phyloP scores from a whole-genome alignment of 2,329 filamentous ascomycete species.

The Didymella pomorum region DNA sequence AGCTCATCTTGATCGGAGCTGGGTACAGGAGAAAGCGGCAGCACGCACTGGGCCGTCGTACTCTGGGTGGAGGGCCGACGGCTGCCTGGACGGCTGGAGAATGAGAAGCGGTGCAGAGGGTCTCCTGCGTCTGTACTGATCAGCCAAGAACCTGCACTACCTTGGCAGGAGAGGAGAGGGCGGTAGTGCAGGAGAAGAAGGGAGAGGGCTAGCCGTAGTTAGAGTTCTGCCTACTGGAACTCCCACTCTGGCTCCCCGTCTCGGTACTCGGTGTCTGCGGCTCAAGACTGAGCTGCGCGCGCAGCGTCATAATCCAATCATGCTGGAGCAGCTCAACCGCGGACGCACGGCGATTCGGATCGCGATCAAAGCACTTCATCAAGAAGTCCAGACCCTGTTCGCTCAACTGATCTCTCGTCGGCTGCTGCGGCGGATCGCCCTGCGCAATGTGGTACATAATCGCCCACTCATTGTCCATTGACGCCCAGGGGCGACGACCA shows the following conservation, averaged over 20 bases:
- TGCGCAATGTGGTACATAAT: conserved; percentile 99
- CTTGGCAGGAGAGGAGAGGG: no score
- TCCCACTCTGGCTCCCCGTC: conserved; percentile 26
- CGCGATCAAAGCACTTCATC: conserved; percentile 82
- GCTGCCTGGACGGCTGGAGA: background rate
- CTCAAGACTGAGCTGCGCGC: conserved; percentile 57
- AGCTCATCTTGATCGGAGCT: background rate
- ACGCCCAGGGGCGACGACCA: conserved; percentile 91
- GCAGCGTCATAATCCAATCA: conserved; percentile 75
- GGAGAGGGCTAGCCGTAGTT: conserved; percentile 34
- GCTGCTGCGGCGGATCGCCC: conserved; percentile 89
- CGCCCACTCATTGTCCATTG: conserved; percentile 97
- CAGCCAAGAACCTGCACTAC: background rate
- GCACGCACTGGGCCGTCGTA: background rate
- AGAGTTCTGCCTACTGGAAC: conserved; percentile 48
- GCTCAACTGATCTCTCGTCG: conserved; percentile 82
- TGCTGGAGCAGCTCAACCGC: conserved; percentile 92
- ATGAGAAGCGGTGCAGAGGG: background rate
- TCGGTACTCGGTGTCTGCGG: conserved; percentile 55
- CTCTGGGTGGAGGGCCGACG: background rate
- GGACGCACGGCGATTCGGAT: conserved; percentile 79
- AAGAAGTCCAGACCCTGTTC: conserved; percentile 87
- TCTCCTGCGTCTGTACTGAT: background rate
- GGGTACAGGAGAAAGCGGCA: background rate
- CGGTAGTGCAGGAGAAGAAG: background rate